Base-by-base conservation (phyloP, 805 yeast species). In the Brettanomyces custersianus region DNA sequence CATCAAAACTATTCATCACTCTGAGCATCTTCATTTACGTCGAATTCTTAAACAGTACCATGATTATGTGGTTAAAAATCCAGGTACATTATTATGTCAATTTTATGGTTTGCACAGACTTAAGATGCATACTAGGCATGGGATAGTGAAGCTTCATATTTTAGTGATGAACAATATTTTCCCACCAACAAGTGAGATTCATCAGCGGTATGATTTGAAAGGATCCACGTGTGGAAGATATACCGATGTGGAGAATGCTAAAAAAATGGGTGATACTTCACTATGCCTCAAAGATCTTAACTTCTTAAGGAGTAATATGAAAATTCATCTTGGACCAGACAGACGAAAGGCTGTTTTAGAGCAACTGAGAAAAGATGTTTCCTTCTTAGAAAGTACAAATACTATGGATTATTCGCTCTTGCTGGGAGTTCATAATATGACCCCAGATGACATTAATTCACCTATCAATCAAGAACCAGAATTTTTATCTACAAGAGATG, bases 141-240 rank as follows among this genome's bases (percentile, higher is more conserved):
- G 62, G 9, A 59, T 62, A 28, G 37, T 41, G n/a, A 88, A 84
- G 54, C 84, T 92, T 27, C 94, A 92, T 59, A 90, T 92, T 47
- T 68, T 92, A 37, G 96, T 92, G 23, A 92, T 92, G 98, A 92
- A 92, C 65, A 92, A 92, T 52, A 68, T 92, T 33, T 92, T 94
- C 60, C 97, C 99, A 0, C 94, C 96, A 5, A 85, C 84, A 51
- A 68, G 87, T 33, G 92, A 83, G 43, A 78, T 90, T 37, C 94
- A 87, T 55, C 62, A 72, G 29, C 83, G 87, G 29, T 92, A 75
- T 58, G 99, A 92, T 55, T 69, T 92, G 55, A 92, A 92, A 55
- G 99, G 99, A 1, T 86, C 96, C 0, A 74, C 94, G 0, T 70
- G 82, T 66, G 96, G 96, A 3, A 68, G 94, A 46, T 61, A 58